Evolutionary conservation across 257 asterid species (phyloP).

Genomic region (Cynanchum wilfordii): DNA sequence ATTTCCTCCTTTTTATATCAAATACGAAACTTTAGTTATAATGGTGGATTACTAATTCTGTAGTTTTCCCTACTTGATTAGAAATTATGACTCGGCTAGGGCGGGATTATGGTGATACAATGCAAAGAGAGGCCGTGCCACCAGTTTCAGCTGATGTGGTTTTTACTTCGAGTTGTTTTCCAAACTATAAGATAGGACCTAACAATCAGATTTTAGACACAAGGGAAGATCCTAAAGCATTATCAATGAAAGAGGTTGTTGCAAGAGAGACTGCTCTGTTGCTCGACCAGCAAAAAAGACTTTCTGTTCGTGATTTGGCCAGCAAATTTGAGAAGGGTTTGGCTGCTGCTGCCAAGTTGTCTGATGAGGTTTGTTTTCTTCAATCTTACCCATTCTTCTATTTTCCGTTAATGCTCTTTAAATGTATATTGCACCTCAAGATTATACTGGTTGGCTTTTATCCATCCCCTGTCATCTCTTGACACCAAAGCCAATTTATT

Average conservation of each 20-base stretch:
- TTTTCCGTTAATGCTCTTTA: background rate
- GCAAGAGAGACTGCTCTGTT: slow-evolving; percentile 70
- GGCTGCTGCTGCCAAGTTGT: slow-evolving; percentile 85
- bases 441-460: background rate
- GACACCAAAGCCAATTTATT: background rate
- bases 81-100: slow-evolving; percentile 69
- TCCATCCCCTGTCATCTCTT: background rate
- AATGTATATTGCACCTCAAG: background rate
- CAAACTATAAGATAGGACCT: slow-evolving; percentile 64
- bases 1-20: background rate
- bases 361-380: slow-evolving; percentile 57
- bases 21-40: background rate
- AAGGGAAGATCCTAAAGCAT: slow-evolving; percentile 45
- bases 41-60: background rate
- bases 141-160: slow-evolving; percentile 83
- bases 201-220: slow-evolving; percentile 79
- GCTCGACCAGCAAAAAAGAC: slow-evolving; percentile 81
- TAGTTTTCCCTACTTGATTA: slow-evolving; percentile 21
- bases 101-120: slow-evolving; percentile 66
- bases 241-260: slow-evolving; percentile 67
- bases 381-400: background rate
- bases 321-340: slow-evolving; percentile 86
- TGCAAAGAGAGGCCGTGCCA: slow-evolving; percentile 70
- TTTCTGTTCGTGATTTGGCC: slow-evolving; percentile 87
- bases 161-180: slow-evolving; percentile 72